Evolutionary conservation across 192 early-diverging fungal genomes (phyloP), one percentile per base, ranked within the genome.

Genomic region (Tieghemiomyces parasiticus): DNA sequence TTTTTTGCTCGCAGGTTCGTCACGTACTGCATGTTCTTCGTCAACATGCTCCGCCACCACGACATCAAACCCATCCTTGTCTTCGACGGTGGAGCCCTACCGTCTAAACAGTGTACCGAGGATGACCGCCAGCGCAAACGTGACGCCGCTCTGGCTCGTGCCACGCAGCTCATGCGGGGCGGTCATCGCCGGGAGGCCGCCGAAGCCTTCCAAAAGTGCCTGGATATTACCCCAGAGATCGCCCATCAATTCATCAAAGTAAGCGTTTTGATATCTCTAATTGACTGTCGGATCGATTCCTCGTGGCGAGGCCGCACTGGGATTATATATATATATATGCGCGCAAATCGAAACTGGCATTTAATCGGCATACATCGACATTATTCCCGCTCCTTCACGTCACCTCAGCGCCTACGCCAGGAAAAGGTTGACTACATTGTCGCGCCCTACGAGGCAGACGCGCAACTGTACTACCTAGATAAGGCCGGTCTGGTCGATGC

Each of bases 361-460:
- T n/a, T n/a, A n/a, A n/a, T n/a, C n/a, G n/a, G n/a, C n/a, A n/a
- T n/a, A n/a, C n/a, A n/a, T n/a, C n/a, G n/a, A n/a, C n/a, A n/a
- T n/a, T n/a, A n/a, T n/a, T n/a, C n/a, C n/a, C n/a, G n/a, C n/a
- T n/a, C n/a, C n/a, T n/a, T n/a, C n/a, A n/a, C n/a, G n/a, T n/a
- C n/a, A n/a, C n/a, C n/a, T n/a, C 12, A 35, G 31, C 24, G 72
- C 4, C 71, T 97, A 22, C 56, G 74, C 25, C 60, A 60, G n/a
- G 73, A 74, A 47, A 73, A 79, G 12, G 74, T 99, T 26, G 67
- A 81, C 32, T 93, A 78, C 71, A 65, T 95, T 0, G 90, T 96
- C 0, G 91, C 96, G 2, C 96, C 96, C 0, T 99, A 92, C 61
- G 96, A 99, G 67, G 96, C 96, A 0, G 96, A 99, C 62, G 88